Evolutionary conservation across 2,329 filamentous ascomycete genomes (phyloP).

Genomic region (Macroventuria anomochaeta): DNA sequence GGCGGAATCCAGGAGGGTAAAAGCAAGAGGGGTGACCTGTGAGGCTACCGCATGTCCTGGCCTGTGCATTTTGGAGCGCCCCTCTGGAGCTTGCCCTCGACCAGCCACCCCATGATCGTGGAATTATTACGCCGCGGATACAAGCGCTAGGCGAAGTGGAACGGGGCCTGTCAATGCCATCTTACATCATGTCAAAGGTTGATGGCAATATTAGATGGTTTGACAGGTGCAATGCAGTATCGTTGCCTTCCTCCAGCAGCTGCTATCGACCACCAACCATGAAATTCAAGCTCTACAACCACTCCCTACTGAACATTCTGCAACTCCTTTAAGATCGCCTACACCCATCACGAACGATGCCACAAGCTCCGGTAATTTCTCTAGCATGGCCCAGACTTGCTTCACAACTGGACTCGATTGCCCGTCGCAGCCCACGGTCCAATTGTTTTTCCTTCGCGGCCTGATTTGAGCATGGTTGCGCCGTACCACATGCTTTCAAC

Average conservation of each 20-base stretch:
- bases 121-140: slow-evolving; percentile 13
- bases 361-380: slow-evolving; percentile 1
- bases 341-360: background rate
- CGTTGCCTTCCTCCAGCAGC: background rate
- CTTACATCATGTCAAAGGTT: slow-evolving; percentile 4
- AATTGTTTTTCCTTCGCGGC: slow-evolving; percentile 29
- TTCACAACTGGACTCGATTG: slow-evolving; percentile 20
- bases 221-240: background rate
- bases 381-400: slow-evolving; percentile 10
- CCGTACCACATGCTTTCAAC: slow-evolving; percentile 30
- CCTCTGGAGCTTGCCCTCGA: slow-evolving; percentile 6
- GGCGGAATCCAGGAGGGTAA: slow-evolving; percentile 17
- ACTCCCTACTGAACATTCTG: background rate
- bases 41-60: background rate
- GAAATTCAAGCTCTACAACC: background rate
- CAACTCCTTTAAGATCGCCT: background rate
- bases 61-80: slow-evolving; percentile 3
- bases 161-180: background rate
- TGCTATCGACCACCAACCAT: background rate
- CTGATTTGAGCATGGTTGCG: slow-evolving; percentile 24
- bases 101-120: slow-evolving; percentile 13
- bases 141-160: slow-evolving; percentile 8
- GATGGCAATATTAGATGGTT: background rate
- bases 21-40: background rate
- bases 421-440: slow-evolving; percentile 40